These are phyloP conservation scores for Wickerhamiella azymoides DNA, from an alignment of 805 yeast species.

Conservation along the genomic window DNA sequence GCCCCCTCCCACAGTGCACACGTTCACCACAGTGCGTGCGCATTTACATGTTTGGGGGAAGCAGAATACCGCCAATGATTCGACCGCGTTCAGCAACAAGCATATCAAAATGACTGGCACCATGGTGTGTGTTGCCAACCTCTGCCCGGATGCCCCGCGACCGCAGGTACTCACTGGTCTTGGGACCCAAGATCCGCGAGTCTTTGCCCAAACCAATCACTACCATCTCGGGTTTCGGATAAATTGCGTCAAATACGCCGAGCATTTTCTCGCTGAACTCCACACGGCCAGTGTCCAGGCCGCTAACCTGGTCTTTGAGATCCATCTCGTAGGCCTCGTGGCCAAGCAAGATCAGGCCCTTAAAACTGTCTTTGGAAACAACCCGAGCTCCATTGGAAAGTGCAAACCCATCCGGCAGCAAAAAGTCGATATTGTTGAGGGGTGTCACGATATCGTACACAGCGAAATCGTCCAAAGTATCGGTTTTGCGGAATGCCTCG, in stretches of 20 bases:
- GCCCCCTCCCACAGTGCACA: too few relatives aligned
- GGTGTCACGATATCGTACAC: conserved; percentile 34
- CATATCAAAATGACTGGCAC: conserved; percentile 58
- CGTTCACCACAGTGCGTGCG: background rate
- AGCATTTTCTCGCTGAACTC: conserved; percentile 34
- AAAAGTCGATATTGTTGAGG: conserved; percentile 36
- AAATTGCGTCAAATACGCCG: conserved; percentile 37
- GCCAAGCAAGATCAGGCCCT: conserved; percentile 25
- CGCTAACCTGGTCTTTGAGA: conserved; percentile 27
- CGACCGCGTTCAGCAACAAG: conserved; percentile 68
- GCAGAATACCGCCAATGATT: conserved; percentile 56
- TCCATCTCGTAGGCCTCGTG: conserved; percentile 48
- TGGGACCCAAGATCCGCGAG: conserved; percentile 48
- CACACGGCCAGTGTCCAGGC: conserved; percentile 41
- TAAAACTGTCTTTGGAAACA: conserved; percentile 21
- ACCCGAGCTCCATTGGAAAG: conserved; percentile 38
- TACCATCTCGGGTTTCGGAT: conserved; percentile 67
- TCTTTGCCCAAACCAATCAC: conserved; percentile 55
- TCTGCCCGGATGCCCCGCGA: conserved; percentile 58
- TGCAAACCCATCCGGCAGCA: conserved; percentile 43
- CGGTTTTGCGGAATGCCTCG: conserved; percentile 18
- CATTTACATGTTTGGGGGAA: conserved; percentile 50
- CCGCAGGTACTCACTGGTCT: conserved; percentile 36
- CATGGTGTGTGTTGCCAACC: conserved; percentile 45
- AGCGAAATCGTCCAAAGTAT: conserved; percentile 28